These are phyloP conservation scores for Ganoderma multipileum DNA, from an alignment of 1,284 basidiomycete species.

Conservation along the genomic window DNA sequence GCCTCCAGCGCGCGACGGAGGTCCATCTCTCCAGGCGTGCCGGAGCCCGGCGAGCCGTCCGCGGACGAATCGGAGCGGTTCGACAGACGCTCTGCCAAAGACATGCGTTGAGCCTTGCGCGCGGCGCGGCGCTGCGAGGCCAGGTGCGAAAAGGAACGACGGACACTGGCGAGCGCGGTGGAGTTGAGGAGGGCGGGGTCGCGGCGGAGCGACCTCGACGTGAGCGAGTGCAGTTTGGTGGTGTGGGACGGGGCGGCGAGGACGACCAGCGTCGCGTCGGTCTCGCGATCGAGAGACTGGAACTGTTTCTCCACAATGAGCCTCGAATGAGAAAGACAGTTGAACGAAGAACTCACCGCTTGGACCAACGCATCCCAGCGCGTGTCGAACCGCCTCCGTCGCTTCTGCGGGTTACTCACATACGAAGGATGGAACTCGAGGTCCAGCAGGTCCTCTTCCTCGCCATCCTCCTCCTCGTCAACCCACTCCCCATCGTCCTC, in stretches of 20 bases:
- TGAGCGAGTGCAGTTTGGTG: slow-evolving; percentile 64
- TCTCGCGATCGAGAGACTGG: slow-evolving; percentile 78
- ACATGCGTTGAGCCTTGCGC: slow-evolving; percentile 53
- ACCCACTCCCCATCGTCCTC: slow-evolving; percentile 68
- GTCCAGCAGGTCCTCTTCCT: slow-evolving; percentile 73
- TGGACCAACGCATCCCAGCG: slow-evolving; percentile 77
- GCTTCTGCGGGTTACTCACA: slow-evolving; percentile 67
- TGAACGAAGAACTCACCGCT: slow-evolving; percentile 55
- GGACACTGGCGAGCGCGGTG: slow-evolving; percentile 56
- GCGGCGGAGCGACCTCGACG: slow-evolving; percentile 72
- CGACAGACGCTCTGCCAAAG: slow-evolving; percentile 63
- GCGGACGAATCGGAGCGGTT: slow-evolving; percentile 48
- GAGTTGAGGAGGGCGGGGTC: slow-evolving; percentile 54
- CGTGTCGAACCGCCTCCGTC: slow-evolving; percentile 72
- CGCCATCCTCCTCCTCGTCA: slow-evolving; percentile 73
- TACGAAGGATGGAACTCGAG: slow-evolving; percentile 79
- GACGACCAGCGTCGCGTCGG: slow-evolving; percentile 76
- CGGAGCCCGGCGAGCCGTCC: slow-evolving; percentile 61
- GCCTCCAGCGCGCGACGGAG: slow-evolving; percentile 68
- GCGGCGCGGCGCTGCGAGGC: slow-evolving; percentile 61
- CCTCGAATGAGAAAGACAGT: not conserved
- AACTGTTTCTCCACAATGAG: slow-evolving; percentile 53
- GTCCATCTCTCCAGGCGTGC: slow-evolving; percentile 63
- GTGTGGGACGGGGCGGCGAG: slow-evolving; percentile 77
- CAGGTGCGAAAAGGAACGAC: slow-evolving; percentile 62